Conservation (phyloP, 768 basidiomycete genomes). For the Tylopilus vinaceipallidus region DNA sequence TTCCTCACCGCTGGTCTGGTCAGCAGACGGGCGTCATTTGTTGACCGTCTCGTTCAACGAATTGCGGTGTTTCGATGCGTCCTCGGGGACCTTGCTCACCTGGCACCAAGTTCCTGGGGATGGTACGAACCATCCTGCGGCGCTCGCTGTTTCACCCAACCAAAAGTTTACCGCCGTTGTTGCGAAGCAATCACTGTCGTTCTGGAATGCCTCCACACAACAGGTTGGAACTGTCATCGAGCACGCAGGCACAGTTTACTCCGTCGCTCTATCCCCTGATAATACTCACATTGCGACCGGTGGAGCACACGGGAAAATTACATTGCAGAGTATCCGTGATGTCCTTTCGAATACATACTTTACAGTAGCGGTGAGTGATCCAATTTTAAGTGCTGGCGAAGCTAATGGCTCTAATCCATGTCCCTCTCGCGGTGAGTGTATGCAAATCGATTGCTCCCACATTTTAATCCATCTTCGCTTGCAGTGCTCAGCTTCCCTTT, state of each 20-base stretch:
- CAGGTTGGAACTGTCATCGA: neutral
- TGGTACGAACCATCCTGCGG: too few relatives aligned
- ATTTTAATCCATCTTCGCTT: neutral
- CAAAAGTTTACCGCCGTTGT: neutral
- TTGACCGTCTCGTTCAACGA: too few relatives aligned
- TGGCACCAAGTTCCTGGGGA: too few relatives aligned
- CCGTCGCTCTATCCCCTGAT: neutral
- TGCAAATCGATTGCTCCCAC: neutral
- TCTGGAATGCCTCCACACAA: slow-evolving; percentile 1
- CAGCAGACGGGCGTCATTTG: neutral
- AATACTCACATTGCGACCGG: slow-evolving; percentile 2
- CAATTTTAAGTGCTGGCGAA: too few relatives aligned
- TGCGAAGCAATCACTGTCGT: neutral
- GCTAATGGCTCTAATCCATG: too few relatives aligned
- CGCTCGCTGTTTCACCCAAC: neutral
- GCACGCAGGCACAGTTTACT: neutral
- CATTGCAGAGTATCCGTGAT: neutral
- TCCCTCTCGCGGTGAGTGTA: neutral
- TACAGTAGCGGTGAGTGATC: neutral
- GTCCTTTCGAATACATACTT: neutral
- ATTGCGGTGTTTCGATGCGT: too few relatives aligned
- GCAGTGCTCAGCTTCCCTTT: neutral
- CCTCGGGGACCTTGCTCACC: too few relatives aligned
- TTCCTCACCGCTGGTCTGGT: neutral
- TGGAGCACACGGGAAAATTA: neutral